Conservation (phyloP, 1,284 basidiomycete species). For the Moesziomyces sp. region DNA sequence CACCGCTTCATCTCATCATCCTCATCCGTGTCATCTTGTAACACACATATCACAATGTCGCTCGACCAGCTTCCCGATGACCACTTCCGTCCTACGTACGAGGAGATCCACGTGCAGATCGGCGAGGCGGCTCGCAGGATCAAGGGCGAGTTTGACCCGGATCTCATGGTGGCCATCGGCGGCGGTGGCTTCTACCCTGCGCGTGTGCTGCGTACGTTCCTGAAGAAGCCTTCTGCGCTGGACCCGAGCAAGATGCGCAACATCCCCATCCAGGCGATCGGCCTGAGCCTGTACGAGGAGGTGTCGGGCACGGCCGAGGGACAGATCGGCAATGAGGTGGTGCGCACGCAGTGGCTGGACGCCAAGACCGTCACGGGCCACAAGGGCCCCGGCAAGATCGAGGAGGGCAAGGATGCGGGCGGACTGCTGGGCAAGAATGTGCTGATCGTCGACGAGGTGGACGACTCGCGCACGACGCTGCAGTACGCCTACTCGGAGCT, state of each 20-base stretch:
- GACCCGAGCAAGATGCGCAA: slow-evolving; percentile 63
- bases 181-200: slow-evolving; percentile 67
- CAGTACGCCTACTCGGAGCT: slow-evolving; percentile 67
- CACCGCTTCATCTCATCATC: background rate
- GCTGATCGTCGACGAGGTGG: slow-evolving; percentile 67
- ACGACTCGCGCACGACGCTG: slow-evolving; percentile 66
- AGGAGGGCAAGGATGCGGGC: slow-evolving; percentile 58
- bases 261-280: slow-evolving; percentile 67
- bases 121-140: slow-evolving; percentile 56
- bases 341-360: slow-evolving; percentile 67
- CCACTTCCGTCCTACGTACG: slow-evolving; percentile 66
- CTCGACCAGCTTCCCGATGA: slow-evolving; percentile 60
- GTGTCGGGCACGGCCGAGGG: slow-evolving; percentile 58
- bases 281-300: slow-evolving; percentile 66
- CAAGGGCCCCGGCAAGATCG: slow-evolving; percentile 44
- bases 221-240: slow-evolving; percentile 58
- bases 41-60: slow-evolving; percentile 23
- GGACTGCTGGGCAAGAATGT: slow-evolving; percentile 67
- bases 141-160: slow-evolving; percentile 61
- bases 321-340: slow-evolving; percentile 63
- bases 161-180: slow-evolving; percentile 64
- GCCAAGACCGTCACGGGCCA: slow-evolving; percentile 48
- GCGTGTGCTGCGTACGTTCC: slow-evolving; percentile 65
- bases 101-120: slow-evolving; percentile 66
- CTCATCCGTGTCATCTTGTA: background rate